A percentile compares a stretch with the other conserved stretches of the same genome.
These are phyloP conservation scores for Castanospermum australe DNA, from an alignment of 306 rosid genomes.

Conservation along the genomic window DNA sequence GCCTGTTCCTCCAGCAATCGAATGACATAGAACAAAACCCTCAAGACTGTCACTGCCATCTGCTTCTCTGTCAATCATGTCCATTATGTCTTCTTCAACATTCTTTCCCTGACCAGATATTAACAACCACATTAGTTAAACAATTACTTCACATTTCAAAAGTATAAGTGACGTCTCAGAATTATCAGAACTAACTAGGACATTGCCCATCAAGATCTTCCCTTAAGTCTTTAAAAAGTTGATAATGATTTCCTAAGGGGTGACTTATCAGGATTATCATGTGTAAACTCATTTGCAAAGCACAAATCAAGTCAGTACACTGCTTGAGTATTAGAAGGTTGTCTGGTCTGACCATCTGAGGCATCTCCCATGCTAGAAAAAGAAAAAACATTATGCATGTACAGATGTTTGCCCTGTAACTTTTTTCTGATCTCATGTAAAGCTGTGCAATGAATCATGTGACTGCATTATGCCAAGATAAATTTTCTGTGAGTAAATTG, in stretches of 20 bases:
- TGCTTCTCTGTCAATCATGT: constrained; percentile 99
- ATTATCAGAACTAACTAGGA: not conserved
- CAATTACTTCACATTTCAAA: not conserved
- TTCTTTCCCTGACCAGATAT: constrained; percentile 76
- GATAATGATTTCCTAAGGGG: not conserved
- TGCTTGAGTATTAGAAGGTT: constrained; percentile 6
- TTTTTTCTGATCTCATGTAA: not conserved
- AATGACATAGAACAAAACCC: constrained; percentile 98
- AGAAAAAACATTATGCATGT: not conserved
- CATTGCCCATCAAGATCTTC: constrained; percentile 5
- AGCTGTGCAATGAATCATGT: not conserved
- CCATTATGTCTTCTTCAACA: constrained; percentile 99
- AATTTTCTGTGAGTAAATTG: not conserved
- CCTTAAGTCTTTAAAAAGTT: not conserved
- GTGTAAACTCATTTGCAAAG: not conserved
- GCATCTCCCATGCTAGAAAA: not conserved
- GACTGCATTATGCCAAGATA: not conserved
- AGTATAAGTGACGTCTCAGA: not conserved
- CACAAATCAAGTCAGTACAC: not conserved
- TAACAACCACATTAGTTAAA: constrained; percentile 1
- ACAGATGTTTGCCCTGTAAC: not conserved
- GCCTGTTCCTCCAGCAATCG: constrained; percentile 99
- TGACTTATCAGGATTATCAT: constrained; percentile 18
- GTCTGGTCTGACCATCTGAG: not conserved
- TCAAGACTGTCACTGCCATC: constrained; percentile 99